phyloP scores from a whole-genome alignment of 257 asterid genomes.

The Lycium ferocissimum region DNA sequence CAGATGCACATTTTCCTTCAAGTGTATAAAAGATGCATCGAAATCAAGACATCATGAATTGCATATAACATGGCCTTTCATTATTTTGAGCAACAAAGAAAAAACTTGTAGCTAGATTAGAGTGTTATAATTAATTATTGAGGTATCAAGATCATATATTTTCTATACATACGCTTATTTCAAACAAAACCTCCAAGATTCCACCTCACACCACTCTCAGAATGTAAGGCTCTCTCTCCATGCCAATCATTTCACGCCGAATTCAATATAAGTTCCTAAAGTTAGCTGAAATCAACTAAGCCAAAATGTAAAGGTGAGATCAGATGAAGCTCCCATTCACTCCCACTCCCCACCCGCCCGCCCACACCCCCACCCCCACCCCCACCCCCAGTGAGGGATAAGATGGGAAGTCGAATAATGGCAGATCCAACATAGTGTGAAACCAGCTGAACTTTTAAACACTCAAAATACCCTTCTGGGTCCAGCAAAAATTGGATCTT shows the following conservation, averaged over 20 bases:
- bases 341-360: no score
- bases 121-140: background rate
- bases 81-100: background rate
- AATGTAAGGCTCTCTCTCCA: background rate
- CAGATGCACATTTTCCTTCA: background rate
- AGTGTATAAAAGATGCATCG: background rate
- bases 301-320: background rate
- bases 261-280: background rate
- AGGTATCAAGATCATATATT: background rate
- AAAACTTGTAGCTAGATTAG: background rate
- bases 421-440: background rate
- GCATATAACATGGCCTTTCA: background rate
- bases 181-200: background rate
- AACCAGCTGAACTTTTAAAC: background rate
- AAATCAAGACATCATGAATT: background rate
- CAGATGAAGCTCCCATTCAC: background rate
- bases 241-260: constrained; percentile 10
- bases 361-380: no score
- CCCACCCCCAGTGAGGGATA: background rate
- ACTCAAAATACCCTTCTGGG: background rate
- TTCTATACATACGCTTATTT: background rate
- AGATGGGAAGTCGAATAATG: background rate
- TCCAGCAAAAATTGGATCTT: background rate
- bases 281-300: background rate
- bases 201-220: background rate